These are phyloP conservation scores for Conticribra weissflogii DNA, from an alignment of 108 stramenopile species.

Conservation along the genomic window DNA sequence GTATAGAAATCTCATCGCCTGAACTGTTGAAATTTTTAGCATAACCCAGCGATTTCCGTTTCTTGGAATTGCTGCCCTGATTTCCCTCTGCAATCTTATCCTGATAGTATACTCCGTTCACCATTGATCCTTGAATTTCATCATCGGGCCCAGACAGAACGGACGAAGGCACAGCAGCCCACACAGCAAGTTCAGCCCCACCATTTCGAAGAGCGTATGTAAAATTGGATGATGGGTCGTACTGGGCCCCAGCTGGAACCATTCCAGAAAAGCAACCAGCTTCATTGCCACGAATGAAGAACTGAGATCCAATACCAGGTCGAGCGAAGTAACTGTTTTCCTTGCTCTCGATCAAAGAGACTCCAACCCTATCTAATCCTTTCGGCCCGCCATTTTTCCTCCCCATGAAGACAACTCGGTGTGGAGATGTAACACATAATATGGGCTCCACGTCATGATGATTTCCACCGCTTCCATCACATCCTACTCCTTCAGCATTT, in stretches of 20 bases:
- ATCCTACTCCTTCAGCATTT: background rate
- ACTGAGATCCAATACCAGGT: conserved; percentile 34
- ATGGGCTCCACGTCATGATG: conserved; percentile 25
- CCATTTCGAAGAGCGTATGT: conserved; percentile 48
- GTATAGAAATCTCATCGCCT: conserved; percentile 13
- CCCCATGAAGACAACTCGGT: conserved; percentile 38
- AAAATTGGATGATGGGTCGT: conserved; percentile 38
- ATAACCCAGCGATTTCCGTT: conserved; percentile 22
- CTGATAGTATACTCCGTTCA: background rate
- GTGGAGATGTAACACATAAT: conserved; percentile 44
- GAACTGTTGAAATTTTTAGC: conserved; percentile 2
- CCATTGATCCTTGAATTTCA: conserved; percentile 1
- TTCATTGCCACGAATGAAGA: conserved; percentile 16
- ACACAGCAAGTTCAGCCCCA: conserved; percentile 42
- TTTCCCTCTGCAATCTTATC: conserved; percentile 5
- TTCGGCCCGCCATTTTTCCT: conserved; percentile 1
- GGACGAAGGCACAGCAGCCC: conserved; percentile 49
- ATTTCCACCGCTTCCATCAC: background rate
- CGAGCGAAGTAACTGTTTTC: conserved; percentile 45
- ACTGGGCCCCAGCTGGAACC: conserved; percentile 30
- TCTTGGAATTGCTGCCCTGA: conserved; percentile 11
- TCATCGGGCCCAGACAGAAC: conserved; percentile 44
- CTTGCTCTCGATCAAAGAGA: conserved; percentile 34
- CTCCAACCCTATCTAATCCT: background rate
- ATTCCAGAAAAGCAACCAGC: conserved; percentile 29